Evolutionary conservation across 371 early-diverging fungal species (phyloP), one percentile per base, ranked within the genome.

Genomic region (Zychaea mexicana): DNA sequence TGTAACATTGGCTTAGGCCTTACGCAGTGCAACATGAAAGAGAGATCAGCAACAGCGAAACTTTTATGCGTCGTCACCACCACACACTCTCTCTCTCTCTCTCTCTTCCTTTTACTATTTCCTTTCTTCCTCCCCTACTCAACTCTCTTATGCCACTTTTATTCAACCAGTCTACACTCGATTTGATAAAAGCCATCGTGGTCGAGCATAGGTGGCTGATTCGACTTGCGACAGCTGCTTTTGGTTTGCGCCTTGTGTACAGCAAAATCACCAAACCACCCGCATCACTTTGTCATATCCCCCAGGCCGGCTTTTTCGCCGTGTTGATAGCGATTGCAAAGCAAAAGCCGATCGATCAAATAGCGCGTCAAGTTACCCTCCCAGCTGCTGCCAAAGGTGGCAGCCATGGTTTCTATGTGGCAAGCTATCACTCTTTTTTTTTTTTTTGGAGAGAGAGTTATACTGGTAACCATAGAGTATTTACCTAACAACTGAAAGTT

Each of bases 281-380:
- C 10, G 27, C 15, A 8, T 24, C 36, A 13, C 22, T 60, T 13
- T 64, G 68, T 3, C 68, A 68, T 22, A 36, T 68, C 6, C 68
- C 68, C 8, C 33, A 59, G 15, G 55, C 52, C 7, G 12, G 27
- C 22, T 64, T 66, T 45, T 45, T 60, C 15, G 26, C 27, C 17
- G 42, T 58, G 32, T 26, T 62, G 8, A 30, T 8, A 6, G 47
- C 54, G 12, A 45, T 46, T 22, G 10, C 28, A 30, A 36, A 31
- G 26, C 24, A 12, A 32, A 58, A 60, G 22, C 45, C 54, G 5
- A 31, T 60, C 1, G 60, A 42, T 31, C 52, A 65, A 1, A 60
- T 60, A 39, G 53, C 54, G 19, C 27, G 28, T 21, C 32, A 60
- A 22, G 24, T 54, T 39, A 54, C 52, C 3, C 7, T 68, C 5